A percentile compares a stretch with the other conserved stretches of the same genome.
phyloP scores from a whole-genome alignment of 805 yeast species.

The Pichia heedii region DNA sequence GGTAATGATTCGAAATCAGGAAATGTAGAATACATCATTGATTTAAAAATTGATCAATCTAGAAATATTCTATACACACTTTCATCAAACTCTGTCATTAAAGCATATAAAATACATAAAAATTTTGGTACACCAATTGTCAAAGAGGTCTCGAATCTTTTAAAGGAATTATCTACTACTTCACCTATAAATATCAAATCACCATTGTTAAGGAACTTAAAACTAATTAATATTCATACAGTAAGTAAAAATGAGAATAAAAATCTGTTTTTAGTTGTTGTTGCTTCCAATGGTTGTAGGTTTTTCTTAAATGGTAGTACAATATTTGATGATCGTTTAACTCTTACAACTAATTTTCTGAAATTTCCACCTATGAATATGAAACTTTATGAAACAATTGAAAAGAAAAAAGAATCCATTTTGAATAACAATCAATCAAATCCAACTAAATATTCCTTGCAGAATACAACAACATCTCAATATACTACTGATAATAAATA shows the following conservation, averaged over 20 bases:
- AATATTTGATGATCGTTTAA: constrained; percentile 26
- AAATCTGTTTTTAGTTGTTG: constrained; percentile 64
- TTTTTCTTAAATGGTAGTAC: constrained; percentile 49
- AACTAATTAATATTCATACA: constrained; percentile 54
- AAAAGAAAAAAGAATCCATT: constrained; percentile 30
- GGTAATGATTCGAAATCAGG: constrained; percentile 13
- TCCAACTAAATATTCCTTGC: neutral
- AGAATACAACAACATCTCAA: neutral
- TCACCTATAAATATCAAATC: constrained; percentile 28
- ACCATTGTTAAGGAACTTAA: constrained; percentile 43
- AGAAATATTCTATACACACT: constrained; percentile 73
- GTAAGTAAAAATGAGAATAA: constrained; percentile 56
- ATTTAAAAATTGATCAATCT: constrained; percentile 65
- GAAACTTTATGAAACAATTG: constrained; percentile 22
- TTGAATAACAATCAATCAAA: constrained; percentile 26
- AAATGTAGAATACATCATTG: constrained; percentile 44
- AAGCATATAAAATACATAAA: constrained; percentile 56
- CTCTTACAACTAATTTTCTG: constrained; percentile 29
- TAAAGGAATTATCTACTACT: constrained; percentile 38
- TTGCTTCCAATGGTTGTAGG: constrained; percentile 79
- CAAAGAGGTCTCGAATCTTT: constrained; percentile 37
- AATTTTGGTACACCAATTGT: constrained; percentile 24
- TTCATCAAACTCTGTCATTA: constrained; percentile 71
- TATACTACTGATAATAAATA: neutral
- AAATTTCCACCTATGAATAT: constrained; percentile 38